Percentiles rank a stretch among this genome's conserved stretches.
phyloP scores from a whole-genome alignment of 1,284 basidiomycete species.

The Exsudoporus floridanus region DNA sequence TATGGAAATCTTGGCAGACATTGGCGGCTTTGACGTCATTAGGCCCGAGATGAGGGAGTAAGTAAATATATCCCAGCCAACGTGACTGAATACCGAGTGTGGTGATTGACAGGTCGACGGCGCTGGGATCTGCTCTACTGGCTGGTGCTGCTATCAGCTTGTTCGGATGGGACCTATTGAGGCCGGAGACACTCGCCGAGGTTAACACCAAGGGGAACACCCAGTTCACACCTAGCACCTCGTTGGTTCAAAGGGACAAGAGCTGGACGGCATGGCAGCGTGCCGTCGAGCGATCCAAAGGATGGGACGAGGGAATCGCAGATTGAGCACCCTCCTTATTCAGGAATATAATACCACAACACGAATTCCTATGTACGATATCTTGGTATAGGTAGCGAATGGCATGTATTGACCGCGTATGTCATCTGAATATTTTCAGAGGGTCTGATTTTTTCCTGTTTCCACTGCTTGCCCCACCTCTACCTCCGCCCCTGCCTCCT shows the following conservation, averaged over 20 bases:
- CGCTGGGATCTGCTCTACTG: conserved; percentile 94
- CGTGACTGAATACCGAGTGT: conserved; percentile 4
- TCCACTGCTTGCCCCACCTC: conserved; percentile 40
- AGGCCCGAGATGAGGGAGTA: conserved; percentile 96
- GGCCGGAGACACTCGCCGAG: conserved; percentile 82
- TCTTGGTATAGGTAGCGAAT: background rate
- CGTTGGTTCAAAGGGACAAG: conserved; percentile 55
- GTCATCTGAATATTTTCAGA: conserved; percentile 68
- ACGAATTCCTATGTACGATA: background rate
- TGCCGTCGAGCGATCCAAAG: conserved; percentile 77
- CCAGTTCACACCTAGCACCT: conserved; percentile 65
- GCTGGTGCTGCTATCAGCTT: conserved; percentile 87
- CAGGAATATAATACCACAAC: background rate
- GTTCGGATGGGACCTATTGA: conserved; percentile 91
- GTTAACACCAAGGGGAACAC: conserved; percentile 87
- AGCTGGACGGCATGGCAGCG: conserved; percentile 80
- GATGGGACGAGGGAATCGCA: conserved; percentile 71
- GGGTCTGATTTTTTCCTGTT: conserved; percentile 70
- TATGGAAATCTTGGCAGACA: conserved; percentile 91
- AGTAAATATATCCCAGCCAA: conserved; percentile 32
- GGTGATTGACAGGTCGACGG: conserved; percentile 69
- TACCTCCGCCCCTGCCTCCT: conserved; percentile 42
- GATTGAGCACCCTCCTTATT: conserved; percentile 23
- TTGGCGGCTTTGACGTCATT: conserved; percentile 89
- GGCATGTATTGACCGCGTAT: background rate